phyloP scores from a whole-genome alignment of 2,329 filamentous ascomycete species.

The Aspergillus hiratsukae region DNA sequence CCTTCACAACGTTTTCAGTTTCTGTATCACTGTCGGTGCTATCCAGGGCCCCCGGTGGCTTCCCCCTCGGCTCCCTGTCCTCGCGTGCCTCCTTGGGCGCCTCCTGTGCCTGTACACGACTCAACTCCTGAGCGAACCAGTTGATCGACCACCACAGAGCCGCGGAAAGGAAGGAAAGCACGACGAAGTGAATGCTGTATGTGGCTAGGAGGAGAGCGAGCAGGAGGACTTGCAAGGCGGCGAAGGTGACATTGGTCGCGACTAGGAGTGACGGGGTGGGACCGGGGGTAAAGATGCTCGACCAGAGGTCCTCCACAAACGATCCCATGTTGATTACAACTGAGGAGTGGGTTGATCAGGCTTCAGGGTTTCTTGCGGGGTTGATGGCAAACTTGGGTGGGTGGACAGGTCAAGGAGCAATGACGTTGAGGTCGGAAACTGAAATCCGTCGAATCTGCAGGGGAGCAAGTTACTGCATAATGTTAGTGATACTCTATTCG shows the following conservation, averaged over 20 bases:
- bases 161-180: slow-evolving; percentile 72
- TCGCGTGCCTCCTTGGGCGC: slow-evolving; percentile 39
- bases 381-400: neutral
- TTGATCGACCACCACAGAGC: slow-evolving; percentile 93
- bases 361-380: neutral
- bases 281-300: slow-evolving; percentile 89
- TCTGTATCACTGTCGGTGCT: slow-evolving; percentile 44
- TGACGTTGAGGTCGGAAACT: slow-evolving; percentile 13
- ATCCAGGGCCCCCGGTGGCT: slow-evolving; percentile 31
- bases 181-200: slow-evolving; percentile 80
- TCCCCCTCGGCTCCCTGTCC: slow-evolving; percentile 12
- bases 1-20: slow-evolving; percentile 30
- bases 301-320: slow-evolving; percentile 74
- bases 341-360: slow-evolving; percentile 1
- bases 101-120: slow-evolving; percentile 48
- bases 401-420: neutral
- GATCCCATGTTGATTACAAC: slow-evolving; percentile 34
- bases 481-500: neutral
- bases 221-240: slow-evolving; percentile 74
- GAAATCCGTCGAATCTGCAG: slow-evolving; percentile 7
- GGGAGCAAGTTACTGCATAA: neutral
- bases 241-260: slow-evolving; percentile 88
- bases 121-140: slow-evolving; percentile 79
- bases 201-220: slow-evolving; percentile 72
- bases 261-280: slow-evolving; percentile 81